Evolutionary conservation across 495 filamentous ascomycete species (phyloP), one percentile per base, ranked within the genome.

Genomic region (Clavariopsis aquatica): DNA sequence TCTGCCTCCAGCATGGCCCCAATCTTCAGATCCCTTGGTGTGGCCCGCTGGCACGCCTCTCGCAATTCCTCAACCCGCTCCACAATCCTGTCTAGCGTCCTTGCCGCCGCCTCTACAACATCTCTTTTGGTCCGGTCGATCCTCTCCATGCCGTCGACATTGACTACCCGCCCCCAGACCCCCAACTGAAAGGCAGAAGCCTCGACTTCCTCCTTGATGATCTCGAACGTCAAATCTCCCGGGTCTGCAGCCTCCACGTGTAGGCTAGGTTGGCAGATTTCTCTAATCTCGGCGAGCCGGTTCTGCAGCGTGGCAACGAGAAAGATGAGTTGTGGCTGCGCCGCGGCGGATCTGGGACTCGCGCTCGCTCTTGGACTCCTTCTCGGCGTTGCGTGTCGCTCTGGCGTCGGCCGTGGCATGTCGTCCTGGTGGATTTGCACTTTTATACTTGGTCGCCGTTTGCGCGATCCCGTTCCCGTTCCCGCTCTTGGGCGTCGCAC

Each of bases 371-470:
- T 28, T 22, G 52, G 36, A 23, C 41, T 51, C 15, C 17, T 52
- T 17, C 31, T 55, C 1, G 53, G 55, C 52, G 47, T 43, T 2
- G 19, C 15, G 45, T 47, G 17, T 41, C 19, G 12, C 41, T 24
- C 41, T 24, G 43, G 19, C 34, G 54, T 10, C 10, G 52, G 20
- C 26, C 43, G 4, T 13, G 46, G 43, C 19, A n/a, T 12, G 1
- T 55, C 13, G 31, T 56, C 57, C 22, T 60, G 56, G 19, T 55
- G 47, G 20, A 66, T 66, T 23, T 66, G 43, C 1, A 66, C 57
- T 36, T 60, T 60, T 24, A 61, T 61, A 29, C 46, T 66, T 9
- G 63, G 57, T 20, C 26, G 47, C 19, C 47, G 6, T n/a, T 51
- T n/a, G 4, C 22, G 47, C 19, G 8, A 22, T n/a, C 29, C 15